Percentiles rank a stretch among this genome's conserved stretches.
phyloP scores from a whole-genome alignment of 2,329 filamentous ascomycete species.

The Fusarium sp. region DNA sequence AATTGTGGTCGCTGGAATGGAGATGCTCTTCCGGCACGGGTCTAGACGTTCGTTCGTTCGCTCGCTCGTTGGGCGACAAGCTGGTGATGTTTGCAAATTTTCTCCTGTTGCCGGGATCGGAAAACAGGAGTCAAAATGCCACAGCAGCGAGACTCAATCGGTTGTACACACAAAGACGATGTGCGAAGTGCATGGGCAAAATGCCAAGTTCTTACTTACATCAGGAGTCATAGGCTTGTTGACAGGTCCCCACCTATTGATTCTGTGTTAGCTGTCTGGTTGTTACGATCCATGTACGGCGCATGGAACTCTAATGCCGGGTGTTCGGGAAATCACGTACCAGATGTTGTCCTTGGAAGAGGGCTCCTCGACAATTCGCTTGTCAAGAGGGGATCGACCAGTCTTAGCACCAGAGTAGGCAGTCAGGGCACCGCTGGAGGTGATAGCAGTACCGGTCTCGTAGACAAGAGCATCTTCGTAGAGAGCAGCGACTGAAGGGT shows the following conservation, averaged over 20 bases:
- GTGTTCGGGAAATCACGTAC: slow-evolving; percentile 59
- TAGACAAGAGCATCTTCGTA: slow-evolving; percentile 99
- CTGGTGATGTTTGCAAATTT: slow-evolving; percentile 39
- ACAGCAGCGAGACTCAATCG: slow-evolving; percentile 17
- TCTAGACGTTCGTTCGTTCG: slow-evolving; percentile 29
- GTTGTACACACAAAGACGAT: slow-evolving; percentile 9
- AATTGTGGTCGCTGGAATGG: slow-evolving; percentile 46
- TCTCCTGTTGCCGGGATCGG: slow-evolving; percentile 15
- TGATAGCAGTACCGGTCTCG: slow-evolving; percentile 97
- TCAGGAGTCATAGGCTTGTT: slow-evolving; percentile 99
- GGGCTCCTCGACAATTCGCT: slow-evolving; percentile 95
- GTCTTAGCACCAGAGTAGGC: slow-evolving; percentile 99
- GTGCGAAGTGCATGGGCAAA: slow-evolving; percentile 21
- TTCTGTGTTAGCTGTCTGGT: slow-evolving; percentile 50
- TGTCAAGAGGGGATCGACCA: slow-evolving; percentile 95
- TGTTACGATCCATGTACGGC: slow-evolving; percentile 32
- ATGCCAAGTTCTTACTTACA: slow-evolving; percentile 66
- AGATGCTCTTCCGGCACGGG: slow-evolving; percentile 32
- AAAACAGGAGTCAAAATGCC: slow-evolving; percentile 23
- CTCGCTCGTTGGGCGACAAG: slow-evolving; percentile 19
- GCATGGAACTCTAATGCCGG: slow-evolving; percentile 33
- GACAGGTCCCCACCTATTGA: slow-evolving; percentile 87
- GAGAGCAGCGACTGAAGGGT: slow-evolving; percentile 93
- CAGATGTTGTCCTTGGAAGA: slow-evolving; percentile 93
- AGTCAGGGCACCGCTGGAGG: slow-evolving; percentile 92